Percentiles rank a stretch among this genome's conserved stretches.
These are phyloP conservation scores for Telfairia occidentalis DNA, from an alignment of 331 rosid species.

Conservation along the genomic window DNA sequence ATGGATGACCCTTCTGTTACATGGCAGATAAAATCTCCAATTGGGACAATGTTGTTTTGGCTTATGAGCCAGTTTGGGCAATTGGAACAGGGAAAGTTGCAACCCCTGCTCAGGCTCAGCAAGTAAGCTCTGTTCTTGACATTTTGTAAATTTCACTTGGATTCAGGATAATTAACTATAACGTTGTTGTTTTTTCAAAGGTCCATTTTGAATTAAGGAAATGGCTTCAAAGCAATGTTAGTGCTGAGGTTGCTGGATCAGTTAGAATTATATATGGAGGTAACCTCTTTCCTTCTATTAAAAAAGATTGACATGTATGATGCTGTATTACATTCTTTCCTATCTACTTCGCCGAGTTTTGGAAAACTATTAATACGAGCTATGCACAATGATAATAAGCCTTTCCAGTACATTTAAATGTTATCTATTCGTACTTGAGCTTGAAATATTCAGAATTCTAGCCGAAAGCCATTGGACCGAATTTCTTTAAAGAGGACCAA, in stretches of 20 bases:
- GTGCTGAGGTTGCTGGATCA: conserved; percentile 54
- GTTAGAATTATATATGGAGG: conserved; percentile 88
- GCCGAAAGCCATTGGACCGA: neutral
- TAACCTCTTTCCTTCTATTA: conserved; percentile 10
- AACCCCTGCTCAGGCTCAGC: conserved; percentile 35
- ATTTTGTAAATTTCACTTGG: neutral
- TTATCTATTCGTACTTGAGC: neutral
- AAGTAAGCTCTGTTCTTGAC: conserved; percentile 20
- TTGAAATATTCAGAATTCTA: neutral
- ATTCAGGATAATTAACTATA: neutral
- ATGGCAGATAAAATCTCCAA: conserved; percentile 21
- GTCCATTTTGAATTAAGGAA: conserved; percentile 80
- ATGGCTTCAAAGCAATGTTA: conserved; percentile 53
- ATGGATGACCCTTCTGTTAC: neutral
- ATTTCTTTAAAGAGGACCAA: neutral
- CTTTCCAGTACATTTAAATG: neutral
- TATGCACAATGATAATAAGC: neutral
- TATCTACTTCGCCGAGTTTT: neutral
- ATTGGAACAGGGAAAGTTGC: conserved; percentile 49
- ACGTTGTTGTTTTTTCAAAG: conserved; percentile 22
- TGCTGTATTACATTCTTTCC: neutral
- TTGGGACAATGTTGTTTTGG: conserved; percentile 33
- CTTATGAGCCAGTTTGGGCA: conserved; percentile 44
- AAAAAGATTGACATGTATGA: neutral
- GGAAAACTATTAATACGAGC: neutral